Base-by-base conservation (phyloP, 805 yeast genomes). In the Hanseniaspora clermontiae region DNA sequence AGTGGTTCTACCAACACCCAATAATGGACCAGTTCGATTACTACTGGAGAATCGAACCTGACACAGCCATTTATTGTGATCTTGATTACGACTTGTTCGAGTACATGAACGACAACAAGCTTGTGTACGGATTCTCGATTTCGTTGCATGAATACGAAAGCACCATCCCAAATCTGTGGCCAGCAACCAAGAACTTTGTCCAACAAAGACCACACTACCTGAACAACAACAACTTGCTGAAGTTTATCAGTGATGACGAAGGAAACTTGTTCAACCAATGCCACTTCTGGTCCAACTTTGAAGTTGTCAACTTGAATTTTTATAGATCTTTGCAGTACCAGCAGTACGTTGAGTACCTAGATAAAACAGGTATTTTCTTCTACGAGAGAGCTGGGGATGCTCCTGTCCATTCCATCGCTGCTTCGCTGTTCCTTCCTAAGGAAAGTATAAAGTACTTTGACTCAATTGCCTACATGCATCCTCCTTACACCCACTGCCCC, bases 41-140 rank as follows among this genome's bases (percentile, higher is more conserved):
- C 78, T 87, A 87, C 75, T 89, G 96, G 96, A 81, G 95, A 69
- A 90, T 89, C 39, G 96, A 89, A 71, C 96, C 96, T 14, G 83
- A 79, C 62, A 80, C 83, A 62, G 77, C 79, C 66, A 76, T 86
- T 60, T 79, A 72, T 69, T 88, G 95, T 72, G 87, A 87, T 66
- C 73, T 89, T 58, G 81, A 81, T 63, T 84, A 84, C 68, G 96
- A 87, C 66, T 72, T 86, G 12, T 87, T 87, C 77, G 77, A 81
- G 70, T 85, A 74, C 71, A 85, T 87, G 95, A 79, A 79, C 62
- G 87, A 82, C 65, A 79, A 84, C 66, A 74, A 78, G 58, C 80
- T 84, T 71, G 77, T 74, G 55, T 87, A 86, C 67, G 89, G 90
- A 9, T 87, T 85, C 70, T 80, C 91, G 45, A 77, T 87, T 60